These are phyloP conservation scores for Juncus effusus DNA, from an alignment of 176 grass and related monocot genomes.

Conservation along the genomic window DNA sequence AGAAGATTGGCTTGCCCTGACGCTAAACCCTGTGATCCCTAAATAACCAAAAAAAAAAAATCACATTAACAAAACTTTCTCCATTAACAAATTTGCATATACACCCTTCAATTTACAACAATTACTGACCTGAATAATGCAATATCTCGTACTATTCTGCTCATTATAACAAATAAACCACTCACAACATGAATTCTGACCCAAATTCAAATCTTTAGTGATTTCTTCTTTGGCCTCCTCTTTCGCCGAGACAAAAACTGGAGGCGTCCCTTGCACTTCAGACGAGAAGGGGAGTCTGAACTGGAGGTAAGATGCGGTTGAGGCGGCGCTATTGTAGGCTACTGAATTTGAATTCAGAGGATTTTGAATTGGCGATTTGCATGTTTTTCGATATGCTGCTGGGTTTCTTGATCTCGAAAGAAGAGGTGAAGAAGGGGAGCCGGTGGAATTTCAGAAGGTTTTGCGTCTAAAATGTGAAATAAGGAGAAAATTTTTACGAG, in stretches of 20 bases:
- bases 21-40: slow-evolving; percentile 85
- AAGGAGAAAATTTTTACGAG: background rate
- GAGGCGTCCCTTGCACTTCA: slow-evolving; percentile 42
- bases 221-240: slow-evolving; percentile 75
- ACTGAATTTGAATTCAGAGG: slow-evolving; percentile 24
- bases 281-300: too few species aligned
- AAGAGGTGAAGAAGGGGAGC: slow-evolving; percentile 64
- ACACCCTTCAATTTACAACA: slow-evolving; percentile 7
- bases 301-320: slow-evolving; percentile 74
- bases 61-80: slow-evolving; percentile 11
- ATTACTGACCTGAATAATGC: slow-evolving; percentile 67
- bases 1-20: slow-evolving; percentile 96
- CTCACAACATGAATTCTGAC: slow-evolving; percentile 57
- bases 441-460: slow-evolving; percentile 44
- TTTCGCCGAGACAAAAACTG: slow-evolving; percentile 75
- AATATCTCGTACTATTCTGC: slow-evolving; percentile 68
- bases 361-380: slow-evolving; percentile 28
- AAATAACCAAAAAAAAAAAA: slow-evolving; percentile 19
- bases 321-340: slow-evolving; percentile 55
- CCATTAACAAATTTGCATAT: background rate
- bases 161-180: slow-evolving; percentile 86
- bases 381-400: background rate
- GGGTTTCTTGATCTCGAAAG: slow-evolving; percentile 51
- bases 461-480: slow-evolving; percentile 43
- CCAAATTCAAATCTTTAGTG: slow-evolving; percentile 79